Evolutionary conservation across 1,139 yeast genomes (phyloP), one percentile per base, ranked within the genome.

Genomic region (Pichia inconspicua): DNA sequence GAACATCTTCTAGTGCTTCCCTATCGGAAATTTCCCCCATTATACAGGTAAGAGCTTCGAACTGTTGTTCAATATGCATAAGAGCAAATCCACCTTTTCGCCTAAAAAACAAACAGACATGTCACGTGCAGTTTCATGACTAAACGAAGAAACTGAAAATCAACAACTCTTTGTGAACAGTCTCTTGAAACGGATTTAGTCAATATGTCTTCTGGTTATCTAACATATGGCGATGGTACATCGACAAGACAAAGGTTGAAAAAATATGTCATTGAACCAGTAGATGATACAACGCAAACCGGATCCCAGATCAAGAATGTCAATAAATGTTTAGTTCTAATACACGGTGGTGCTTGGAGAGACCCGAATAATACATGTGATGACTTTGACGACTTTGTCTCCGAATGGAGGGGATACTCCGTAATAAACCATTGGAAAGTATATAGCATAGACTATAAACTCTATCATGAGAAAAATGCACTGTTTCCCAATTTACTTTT

Each of bases 291-390:
- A 37, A 10, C 4, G 14, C 17, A 32, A 32, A 32, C 14, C 3
- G 36, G 14, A 32, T 11, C n/a, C 14, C 9, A 37, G 17, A 14
- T 14, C 10, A 10, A 11, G 12, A 14, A 12, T 11, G 8, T 4
- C 15, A 37, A 22, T 22, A 37, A 37, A 12, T 37, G 40, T 37
- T 12, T 43, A 10, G 43, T 87, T 1, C 80, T 78, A 55, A 74
- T 88, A 37, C 96, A 88, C 62, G 96, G 96, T 0, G 96, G 96
- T 0, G 95, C 92, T 0, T 88, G 96, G 96, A 69, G 86, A 55
- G 95, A 85, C 59, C 79, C 81, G 0, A 62, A 55, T 2, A 82
- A 83, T 60, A 78, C 86, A 0, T 74, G 64, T 44, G 66, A 71
- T 42, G 94, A 84, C 59, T 80, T 78, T 49, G 67, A 68, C 17